A percentile compares a stretch with the other conserved stretches of the same genome.
Evolutionary conservation across 164 flowering plant species (phyloP).

Genomic region (Tetracentron sinense): DNA sequence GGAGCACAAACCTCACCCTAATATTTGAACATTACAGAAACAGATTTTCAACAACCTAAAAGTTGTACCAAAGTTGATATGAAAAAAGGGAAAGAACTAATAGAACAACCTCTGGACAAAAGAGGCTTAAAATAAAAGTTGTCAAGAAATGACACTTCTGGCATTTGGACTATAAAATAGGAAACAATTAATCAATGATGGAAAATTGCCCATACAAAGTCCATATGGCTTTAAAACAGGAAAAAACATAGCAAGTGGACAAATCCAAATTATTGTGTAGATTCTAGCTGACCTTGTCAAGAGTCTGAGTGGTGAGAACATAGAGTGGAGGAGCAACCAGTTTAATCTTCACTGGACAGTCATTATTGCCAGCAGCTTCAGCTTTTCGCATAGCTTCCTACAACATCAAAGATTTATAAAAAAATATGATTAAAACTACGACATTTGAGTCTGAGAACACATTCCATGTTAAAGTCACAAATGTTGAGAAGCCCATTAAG

Average conservation of each 20-base stretch:
- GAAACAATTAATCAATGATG: no score
- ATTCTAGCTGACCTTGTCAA: conserved; percentile 66
- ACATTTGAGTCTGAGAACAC: no score
- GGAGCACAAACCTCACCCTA: no score
- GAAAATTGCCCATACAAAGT: no score
- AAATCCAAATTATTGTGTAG: neutral
- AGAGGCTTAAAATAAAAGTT: neutral
- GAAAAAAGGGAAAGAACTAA: no score
- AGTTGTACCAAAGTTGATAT: no score
- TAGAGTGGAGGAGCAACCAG: conserved; percentile 92
- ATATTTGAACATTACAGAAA: no score
- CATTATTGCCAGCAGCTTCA: conserved; percentile 86
- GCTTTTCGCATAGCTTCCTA: conserved; percentile 98
- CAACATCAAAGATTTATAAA: conserved; percentile 11
- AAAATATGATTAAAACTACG: no score
- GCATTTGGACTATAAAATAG: no score
- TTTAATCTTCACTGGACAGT: conserved; percentile 94
- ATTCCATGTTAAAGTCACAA: no score
- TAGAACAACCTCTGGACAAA: neutral
- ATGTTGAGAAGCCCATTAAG: neutral
- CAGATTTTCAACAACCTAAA: no score
- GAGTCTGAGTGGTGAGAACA: conserved; percentile 93
- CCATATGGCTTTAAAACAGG: neutral
- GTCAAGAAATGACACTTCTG: neutral
- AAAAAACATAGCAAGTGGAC: neutral